Evolutionary conservation across 371 early-diverging fungal genomes (phyloP).

Genomic region (Mortierella sp.): DNA sequence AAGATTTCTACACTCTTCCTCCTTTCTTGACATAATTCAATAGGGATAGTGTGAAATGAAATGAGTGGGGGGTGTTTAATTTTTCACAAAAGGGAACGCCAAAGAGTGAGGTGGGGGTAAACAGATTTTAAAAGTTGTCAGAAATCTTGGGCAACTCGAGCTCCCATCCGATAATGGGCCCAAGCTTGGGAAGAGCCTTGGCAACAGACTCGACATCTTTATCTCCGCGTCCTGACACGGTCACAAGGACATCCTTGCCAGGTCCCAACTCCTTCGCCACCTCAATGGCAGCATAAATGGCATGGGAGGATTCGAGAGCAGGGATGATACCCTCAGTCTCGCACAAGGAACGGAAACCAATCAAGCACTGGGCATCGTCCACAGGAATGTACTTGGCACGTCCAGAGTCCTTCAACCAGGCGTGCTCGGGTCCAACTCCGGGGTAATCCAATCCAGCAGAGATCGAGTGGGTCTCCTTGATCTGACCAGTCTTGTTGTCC

Average conservation of each 20-base stretch:
- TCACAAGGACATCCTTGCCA: slow-evolving; percentile 90
- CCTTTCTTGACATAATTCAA: not conserved
- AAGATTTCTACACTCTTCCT: no score
- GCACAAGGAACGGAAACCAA: slow-evolving; percentile 89
- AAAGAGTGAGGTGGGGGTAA: not conserved
- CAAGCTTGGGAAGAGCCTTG: slow-evolving; percentile 90
- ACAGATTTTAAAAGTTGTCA: slow-evolving; percentile 38
- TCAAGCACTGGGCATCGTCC: slow-evolving; percentile 89
- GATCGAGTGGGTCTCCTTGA: slow-evolving; percentile 95
- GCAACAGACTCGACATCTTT: slow-evolving; percentile 97
- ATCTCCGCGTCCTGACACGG: slow-evolving; percentile 96
- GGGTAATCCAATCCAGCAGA: slow-evolving; percentile 98
- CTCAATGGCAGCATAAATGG: slow-evolving; percentile 87
- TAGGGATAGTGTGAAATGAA: not conserved
- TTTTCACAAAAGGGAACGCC: not conserved
- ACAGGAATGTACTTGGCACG: slow-evolving; percentile 91
- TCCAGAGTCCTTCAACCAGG: slow-evolving; percentile 89
- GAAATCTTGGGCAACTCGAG: slow-evolving; percentile 70
- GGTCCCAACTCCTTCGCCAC: slow-evolving; percentile 83
- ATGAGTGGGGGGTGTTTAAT: not conserved
- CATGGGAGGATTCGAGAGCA: slow-evolving; percentile 96
- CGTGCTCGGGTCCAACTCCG: slow-evolving; percentile 98
- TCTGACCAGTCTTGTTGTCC: slow-evolving; percentile 91
- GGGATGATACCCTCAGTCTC: slow-evolving; percentile 96
- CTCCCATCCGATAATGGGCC: slow-evolving; percentile 96